Base-by-base conservation (phyloP, 306 rosid genomes). In the Ochetophila trinervis region DNA sequence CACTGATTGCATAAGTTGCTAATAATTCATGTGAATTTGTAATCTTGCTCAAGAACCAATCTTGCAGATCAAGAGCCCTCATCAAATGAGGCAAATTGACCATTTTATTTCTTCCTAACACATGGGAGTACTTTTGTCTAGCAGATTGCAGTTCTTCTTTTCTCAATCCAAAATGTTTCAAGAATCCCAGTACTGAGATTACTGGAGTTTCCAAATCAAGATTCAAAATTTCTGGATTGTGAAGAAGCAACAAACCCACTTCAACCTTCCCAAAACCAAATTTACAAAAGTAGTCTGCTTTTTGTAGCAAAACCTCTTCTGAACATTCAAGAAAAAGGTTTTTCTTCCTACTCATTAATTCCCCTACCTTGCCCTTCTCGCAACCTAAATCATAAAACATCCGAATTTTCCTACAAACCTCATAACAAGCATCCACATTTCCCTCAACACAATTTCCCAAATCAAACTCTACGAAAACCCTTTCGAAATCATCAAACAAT, bases 51-150 rank as follows among this genome's bases (percentile, higher is more conserved):
- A 88, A 79, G 69, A 86, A 86, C 91, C 96, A 90, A 57, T 77
- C 81, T 27, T 74, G 77, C 56, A 90, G 82, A 81, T 82, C 69
- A 84, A 90, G 71, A 71, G 91, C 91, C 67, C 74, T 90, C 86
- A 85, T 76, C 37, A 79, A 69, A 74, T 77, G 61, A 50, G 96
- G 96, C 68, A 90, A 60, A 80, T 90, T 85, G 51, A 65, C 81
- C 88, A 85, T 83, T 53, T 65, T 76, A 42, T 76, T 87, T 51
- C 84, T 83, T 61, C 96, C 96, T 55, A 87, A 65, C 18, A 45
- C 85, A 76, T 81, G 81, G 52, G 82, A 74, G 57, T 75, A 87
- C 36, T 74, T 76, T 68, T 10, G 18, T 18, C 48, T 60, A 7
- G 79, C 78, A 70, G 59, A 62, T 53, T 22, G 55, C 57, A 85